Evolutionary conservation across 2,329 filamentous ascomycete genomes (phyloP).

Genomic region (Nemania abortiva): DNA sequence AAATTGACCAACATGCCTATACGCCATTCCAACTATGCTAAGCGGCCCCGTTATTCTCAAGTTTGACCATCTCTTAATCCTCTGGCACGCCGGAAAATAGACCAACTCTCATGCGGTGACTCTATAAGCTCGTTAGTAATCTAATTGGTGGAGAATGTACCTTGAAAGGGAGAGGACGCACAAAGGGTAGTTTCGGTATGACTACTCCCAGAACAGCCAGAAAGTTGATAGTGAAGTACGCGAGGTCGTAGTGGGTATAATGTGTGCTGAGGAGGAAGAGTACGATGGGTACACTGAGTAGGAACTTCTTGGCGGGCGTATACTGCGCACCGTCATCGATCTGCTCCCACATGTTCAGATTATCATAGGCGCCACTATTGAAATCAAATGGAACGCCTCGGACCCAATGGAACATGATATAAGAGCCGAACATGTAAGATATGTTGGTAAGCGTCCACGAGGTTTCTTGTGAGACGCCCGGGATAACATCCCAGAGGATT

Average conservation of each 20-base stretch:
- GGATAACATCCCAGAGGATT: constrained; percentile 96
- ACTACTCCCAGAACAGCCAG: constrained; percentile 91
- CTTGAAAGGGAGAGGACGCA: constrained; percentile 63
- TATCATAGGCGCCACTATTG: constrained; percentile 98
- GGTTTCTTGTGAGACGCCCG: constrained; percentile 95
- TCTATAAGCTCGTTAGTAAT: constrained; percentile 62
- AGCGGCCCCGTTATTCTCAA: constrained; percentile 25
- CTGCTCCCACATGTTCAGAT: constrained; percentile 99
- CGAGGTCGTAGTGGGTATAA: constrained; percentile 97
- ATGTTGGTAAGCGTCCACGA: constrained; percentile 99
- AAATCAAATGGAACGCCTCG: constrained; percentile 98
- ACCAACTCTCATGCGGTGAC: constrained; percentile 81
- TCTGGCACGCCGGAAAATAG: constrained; percentile 78
- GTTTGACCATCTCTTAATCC: constrained; percentile 54
- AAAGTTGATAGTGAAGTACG: constrained; percentile 98
- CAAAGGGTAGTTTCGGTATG: constrained; percentile 94
- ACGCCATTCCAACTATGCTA: constrained; percentile 40
- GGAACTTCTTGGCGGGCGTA: constrained; percentile 98
- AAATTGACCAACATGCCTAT: constrained; percentile 34
- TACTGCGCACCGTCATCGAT: constrained; percentile 99
- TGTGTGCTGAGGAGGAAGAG: constrained; percentile 97
- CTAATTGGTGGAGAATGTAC: not conserved
- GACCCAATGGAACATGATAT: constrained; percentile 99
- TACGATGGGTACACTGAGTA: constrained; percentile 92
- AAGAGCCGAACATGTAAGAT: constrained; percentile 98